Percentiles rank a stretch among this genome's conserved stretches.
Conservation (phyloP, 1,284 basidiomycete species). For the Pyrrhoderma lamaoense region DNA sequence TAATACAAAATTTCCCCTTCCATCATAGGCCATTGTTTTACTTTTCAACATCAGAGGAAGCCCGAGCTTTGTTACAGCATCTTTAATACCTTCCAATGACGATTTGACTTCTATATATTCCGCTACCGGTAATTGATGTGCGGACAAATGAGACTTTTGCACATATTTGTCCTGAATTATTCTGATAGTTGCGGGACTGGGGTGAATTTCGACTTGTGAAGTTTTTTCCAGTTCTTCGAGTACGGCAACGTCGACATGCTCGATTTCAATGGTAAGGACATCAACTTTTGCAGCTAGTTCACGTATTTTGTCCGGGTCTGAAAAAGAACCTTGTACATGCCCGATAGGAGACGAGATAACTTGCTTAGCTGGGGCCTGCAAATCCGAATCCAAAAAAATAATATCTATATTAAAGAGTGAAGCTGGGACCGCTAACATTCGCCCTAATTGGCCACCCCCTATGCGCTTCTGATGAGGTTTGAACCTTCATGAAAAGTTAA, state of each 20-base stretch:
- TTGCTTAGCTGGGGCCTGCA: constrained; percentile 86
- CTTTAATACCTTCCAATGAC: constrained; percentile 47
- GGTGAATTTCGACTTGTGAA: constrained; percentile 67
- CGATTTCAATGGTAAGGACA: constrained; percentile 93
- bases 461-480: too few relatives aligned
- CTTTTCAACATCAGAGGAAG: constrained; percentile 96
- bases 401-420: constrained; percentile 83
- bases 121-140: constrained; percentile 62
- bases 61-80: constrained; percentile 54
- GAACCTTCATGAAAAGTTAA: constrained; percentile 27
- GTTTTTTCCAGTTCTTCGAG: constrained; percentile 59
- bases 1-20: constrained; percentile 87
- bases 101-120: constrained; percentile 62
- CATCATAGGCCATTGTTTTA: constrained; percentile 92
- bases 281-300: constrained; percentile 80
- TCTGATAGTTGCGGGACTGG: constrained; percentile 76
- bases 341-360: constrained; percentile 54
- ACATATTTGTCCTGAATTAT: constrained; percentile 94
- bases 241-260: constrained; percentile 85
- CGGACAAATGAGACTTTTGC: constrained; percentile 77
- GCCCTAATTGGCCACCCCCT: constrained; percentile 95
- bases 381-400: constrained; percentile 83
- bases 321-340: constrained; percentile 89
- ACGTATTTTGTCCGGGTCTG: constrained; percentile 74
- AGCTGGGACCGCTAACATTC: constrained; percentile 93